These are phyloP conservation scores for Sugiyamaella qingdaonensis DNA, from an alignment of 805 yeast species.

Conservation along the genomic window DNA sequence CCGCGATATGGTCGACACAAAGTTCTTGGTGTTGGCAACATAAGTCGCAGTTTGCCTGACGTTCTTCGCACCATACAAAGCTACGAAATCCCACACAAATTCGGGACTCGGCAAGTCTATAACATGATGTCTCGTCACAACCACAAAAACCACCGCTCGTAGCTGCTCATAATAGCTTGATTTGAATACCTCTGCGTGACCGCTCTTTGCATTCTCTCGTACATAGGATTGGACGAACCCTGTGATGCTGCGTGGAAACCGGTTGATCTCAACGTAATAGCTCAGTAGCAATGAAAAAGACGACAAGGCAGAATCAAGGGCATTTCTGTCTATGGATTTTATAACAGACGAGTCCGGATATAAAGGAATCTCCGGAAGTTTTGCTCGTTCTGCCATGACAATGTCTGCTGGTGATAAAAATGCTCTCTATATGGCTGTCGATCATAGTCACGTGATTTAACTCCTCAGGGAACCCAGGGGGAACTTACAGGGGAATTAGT, in stretches of 20 bases:
- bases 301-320: background rate
- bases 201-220: background rate
- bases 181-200: background rate
- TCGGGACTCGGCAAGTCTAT: constrained; percentile 20
- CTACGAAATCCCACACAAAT: constrained; percentile 25
- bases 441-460: background rate
- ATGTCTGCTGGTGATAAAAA: background rate
- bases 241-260: background rate
- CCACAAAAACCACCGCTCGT: constrained; percentile 2
- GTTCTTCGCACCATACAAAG: constrained; percentile 24
- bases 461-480: too few species aligned
- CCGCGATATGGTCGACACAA: background rate
- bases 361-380: background rate
- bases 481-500: background rate
- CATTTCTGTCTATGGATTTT: background rate
- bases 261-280: background rate
- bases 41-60: background rate
- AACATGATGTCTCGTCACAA: constrained; percentile 8
- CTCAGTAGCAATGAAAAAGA: background rate
- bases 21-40: constrained; percentile 2
- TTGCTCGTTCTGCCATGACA: background rate
- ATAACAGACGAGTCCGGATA: background rate
- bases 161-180: background rate
- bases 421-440: too few species aligned
- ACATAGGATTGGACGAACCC: constrained; percentile 3